Evolutionary conservation across 2,329 filamentous ascomycete genomes (phyloP), one percentile per base, ranked within the genome.

Genomic region (Rhynchosporium graminicola): DNA sequence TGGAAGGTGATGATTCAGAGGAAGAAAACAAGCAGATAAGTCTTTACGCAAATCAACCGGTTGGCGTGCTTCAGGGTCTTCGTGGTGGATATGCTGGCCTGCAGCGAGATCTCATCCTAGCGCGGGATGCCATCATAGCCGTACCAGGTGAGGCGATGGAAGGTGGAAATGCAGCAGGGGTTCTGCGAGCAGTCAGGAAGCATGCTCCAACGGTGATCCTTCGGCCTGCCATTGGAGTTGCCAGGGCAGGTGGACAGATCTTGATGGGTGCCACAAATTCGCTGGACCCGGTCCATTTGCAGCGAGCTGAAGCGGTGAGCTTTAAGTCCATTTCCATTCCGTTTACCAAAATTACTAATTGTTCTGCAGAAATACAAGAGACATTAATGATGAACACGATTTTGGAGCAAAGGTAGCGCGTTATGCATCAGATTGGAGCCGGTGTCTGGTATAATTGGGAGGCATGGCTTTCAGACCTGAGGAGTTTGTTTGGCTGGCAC

Each of bases 131-230:
- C 9, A 92, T 99, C 62, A 94, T 99, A 70, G 95, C 94, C 1
- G 91, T 99, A 31, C 94, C 95, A 0, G 91, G 89, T 0, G 94
- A 98, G 74, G 85, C 96, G 0, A 88, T 96, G 81, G 92, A 97
- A 71, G 92, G 90, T 71, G 85, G 87, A 28, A 92, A 86, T 63
- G 93, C 94, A 0, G 85, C 87, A 47, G 92, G 91, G 1, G 92
- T 90, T 1, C 91, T 92, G 13, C 87, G 81, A 71, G 93, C 89
- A 1, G 87, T 99, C 20, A 82, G 88, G 64, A 88, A 84, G 74
- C 86, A 91, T 69, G 92, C 93, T 36, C 95, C 95, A n/a, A 97
- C 93, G 0, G 91, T 98, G 26, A 89, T 99, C 57, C 85, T 99
- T 69, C 82, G 93, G 60, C 95, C 95, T 7, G 91, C 92, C 3